Evolutionary conservation across 768 basidiomycete species (phyloP), one percentile per base, ranked within the genome.

Genomic region (Inosperma sp.): DNA sequence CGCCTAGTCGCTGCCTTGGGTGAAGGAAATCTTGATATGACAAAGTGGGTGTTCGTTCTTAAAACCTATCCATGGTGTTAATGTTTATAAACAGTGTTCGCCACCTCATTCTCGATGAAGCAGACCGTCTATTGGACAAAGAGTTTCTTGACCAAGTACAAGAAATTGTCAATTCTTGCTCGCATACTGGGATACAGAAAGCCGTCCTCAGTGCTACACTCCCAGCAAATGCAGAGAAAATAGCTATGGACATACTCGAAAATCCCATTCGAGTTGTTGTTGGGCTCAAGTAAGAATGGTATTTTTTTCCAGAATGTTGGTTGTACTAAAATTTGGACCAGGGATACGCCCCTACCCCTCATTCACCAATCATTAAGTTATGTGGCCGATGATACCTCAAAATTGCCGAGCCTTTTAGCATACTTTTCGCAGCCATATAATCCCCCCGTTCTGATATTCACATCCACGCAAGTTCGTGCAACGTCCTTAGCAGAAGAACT

Each of bases 131-230:
- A 62, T 74, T 98, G 19, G 93, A 97, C 58, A 58, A 79, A 5
- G 94, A 95, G 60, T 99, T 99, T 67, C 70, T 92, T 48, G 72
- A 80, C 8, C 95, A 98, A 71, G 80, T 92, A 2, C 79, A 93
- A 71, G 95, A 94, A 66, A 84, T 98, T 46, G 68, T 94, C 10
- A 79, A 79, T 2, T 80, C 87, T 14, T 96, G 93, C 60, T 81
- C 81, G 1, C 73, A 85, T 62, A 65, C 80, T 3, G 66, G 71
- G 2, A 55, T 93, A 1, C 91, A 91, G 64, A 96, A 93, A 60
- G 87, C 88, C 2, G 83, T 97, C 16, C 93, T 98, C 66, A 93
- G 91, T 59, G 96, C 96, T 1, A 99, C 96, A 0, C 80, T 99
- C 36, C 95, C 95, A 14, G 84, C 89, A 9, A 81, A 83, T 8